Conservation (phyloP, 2,329 filamentous ascomycete species). For the Aureobasidium sp. region DNA sequence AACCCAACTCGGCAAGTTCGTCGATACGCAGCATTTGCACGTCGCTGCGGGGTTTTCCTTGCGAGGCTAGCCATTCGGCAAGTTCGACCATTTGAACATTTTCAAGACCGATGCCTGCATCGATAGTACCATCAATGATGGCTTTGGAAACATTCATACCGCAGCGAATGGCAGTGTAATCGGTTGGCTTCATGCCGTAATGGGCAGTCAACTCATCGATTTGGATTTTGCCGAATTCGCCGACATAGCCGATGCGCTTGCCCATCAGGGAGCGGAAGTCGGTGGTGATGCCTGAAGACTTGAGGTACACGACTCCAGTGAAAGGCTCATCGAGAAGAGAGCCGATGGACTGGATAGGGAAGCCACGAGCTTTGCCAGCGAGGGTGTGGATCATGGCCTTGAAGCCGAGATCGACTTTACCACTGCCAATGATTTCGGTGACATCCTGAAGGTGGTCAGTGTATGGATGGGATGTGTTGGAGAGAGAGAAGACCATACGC, state of each 20-base stretch:
- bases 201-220: slow-evolving; percentile 73
- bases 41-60: slow-evolving; percentile 55
- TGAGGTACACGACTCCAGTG: slow-evolving; percentile 70
- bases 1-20: slow-evolving; percentile 68
- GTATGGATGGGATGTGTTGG: background rate
- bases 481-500: slow-evolving; percentile 35
- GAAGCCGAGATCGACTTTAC: slow-evolving; percentile 70
- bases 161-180: slow-evolving; percentile 70
- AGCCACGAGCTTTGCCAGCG: slow-evolving; percentile 66
- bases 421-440: slow-evolving; percentile 69
- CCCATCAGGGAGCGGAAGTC: slow-evolving; percentile 69
- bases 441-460: slow-evolving; percentile 49
- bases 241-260: slow-evolving; percentile 71
- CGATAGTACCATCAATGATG: slow-evolving; percentile 63
- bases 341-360: slow-evolving; percentile 64
- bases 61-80: slow-evolving; percentile 61
- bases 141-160: slow-evolving; percentile 76
- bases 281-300: slow-evolving; percentile 62
- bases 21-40: slow-evolving; percentile 78
- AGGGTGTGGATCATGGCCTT: slow-evolving; percentile 81
- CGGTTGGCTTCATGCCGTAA: slow-evolving; percentile 63
- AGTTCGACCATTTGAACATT: slow-evolving; percentile 80
- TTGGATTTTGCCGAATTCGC: slow-evolving; percentile 76
- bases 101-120: slow-evolving; percentile 69
- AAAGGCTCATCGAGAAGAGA: slow-evolving; percentile 73